phyloP scores from a whole-genome alignment of 2,329 filamentous ascomycete genomes.

The Ophioceras dolichostomum region DNA sequence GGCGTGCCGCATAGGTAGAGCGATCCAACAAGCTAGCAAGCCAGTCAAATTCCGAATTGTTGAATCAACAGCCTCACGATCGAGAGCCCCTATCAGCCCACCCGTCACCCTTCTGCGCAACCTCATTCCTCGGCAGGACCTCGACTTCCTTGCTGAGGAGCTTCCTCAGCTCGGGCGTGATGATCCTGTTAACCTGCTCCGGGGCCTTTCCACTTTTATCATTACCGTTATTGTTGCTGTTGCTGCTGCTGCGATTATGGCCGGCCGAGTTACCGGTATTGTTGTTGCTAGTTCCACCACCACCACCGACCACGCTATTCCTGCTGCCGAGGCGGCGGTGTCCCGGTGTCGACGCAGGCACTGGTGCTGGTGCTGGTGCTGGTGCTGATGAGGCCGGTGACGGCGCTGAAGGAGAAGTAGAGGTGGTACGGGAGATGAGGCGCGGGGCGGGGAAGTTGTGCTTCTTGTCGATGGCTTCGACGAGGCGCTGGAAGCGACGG shows the following conservation, averaged over 20 bases:
- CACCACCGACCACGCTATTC: no score
- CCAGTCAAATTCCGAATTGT: no score
- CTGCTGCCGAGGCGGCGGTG: background rate
- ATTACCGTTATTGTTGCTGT: slow-evolving; percentile 4
- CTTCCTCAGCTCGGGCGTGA: slow-evolving; percentile 43
- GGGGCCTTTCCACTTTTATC: slow-evolving; percentile 7
- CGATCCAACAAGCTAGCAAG: no score
- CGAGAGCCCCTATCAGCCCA: no score
- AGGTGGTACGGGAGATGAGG: slow-evolving; percentile 6
- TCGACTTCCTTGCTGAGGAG: slow-evolving; percentile 37
- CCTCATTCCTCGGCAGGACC: slow-evolving; percentile 7
- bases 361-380: no score
- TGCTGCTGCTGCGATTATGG: no score
- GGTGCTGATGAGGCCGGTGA: background rate
- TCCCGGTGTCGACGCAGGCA: background rate
- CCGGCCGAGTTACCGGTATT: no score
- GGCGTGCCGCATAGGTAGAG: no score
- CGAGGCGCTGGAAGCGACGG: slow-evolving; percentile 72
- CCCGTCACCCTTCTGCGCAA: slow-evolving; percentile 1
- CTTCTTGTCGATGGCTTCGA: slow-evolving; percentile 89
- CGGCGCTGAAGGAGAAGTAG: slow-evolving; percentile 2
- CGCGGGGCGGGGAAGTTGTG: slow-evolving; percentile 61
- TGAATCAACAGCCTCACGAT: no score
- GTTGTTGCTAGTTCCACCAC: no score
- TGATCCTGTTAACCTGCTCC: slow-evolving; percentile 25